Conservation (phyloP, 352 stramenopile species). For the Pythium vanterpoolii region DNA sequence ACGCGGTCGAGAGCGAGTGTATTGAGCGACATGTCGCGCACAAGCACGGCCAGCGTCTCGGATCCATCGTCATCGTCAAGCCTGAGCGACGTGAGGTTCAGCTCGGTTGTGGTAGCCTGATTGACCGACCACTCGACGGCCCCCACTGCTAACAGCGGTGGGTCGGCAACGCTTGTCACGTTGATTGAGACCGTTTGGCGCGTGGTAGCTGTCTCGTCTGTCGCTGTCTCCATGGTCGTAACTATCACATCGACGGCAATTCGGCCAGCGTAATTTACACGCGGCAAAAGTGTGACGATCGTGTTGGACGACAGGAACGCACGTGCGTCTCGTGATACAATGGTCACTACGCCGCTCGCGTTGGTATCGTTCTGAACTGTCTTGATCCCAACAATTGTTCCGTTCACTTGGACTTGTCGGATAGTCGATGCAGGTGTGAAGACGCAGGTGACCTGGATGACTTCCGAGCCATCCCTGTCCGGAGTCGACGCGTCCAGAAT, state of each 20-base stretch:
- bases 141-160: slow-evolving; percentile 26
- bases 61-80: slow-evolving; percentile 43
- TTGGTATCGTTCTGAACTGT: background rate
- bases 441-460: slow-evolving; percentile 35
- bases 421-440: slow-evolving; percentile 35
- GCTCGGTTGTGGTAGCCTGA: slow-evolving; percentile 28
- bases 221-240: slow-evolving; percentile 29
- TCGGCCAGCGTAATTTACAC: slow-evolving; percentile 33
- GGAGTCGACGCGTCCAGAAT: slow-evolving; percentile 38
- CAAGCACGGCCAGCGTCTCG: slow-evolving; percentile 32
- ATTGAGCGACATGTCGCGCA: slow-evolving; percentile 18
- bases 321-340: slow-evolving; percentile 18
- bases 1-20: slow-evolving; percentile 5
- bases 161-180: slow-evolving; percentile 33
- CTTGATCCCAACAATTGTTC: slow-evolving; percentile 13
- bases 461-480: slow-evolving; percentile 45
- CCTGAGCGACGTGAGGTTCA: slow-evolving; percentile 27
- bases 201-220: slow-evolving; percentile 19
- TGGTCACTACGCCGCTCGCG: slow-evolving; percentile 15
- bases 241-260: slow-evolving; percentile 32
- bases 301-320: slow-evolving; percentile 19
- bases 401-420: slow-evolving; percentile 30
- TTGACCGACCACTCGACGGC: slow-evolving; percentile 29
- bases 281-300: slow-evolving; percentile 30
- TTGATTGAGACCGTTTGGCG: slow-evolving; percentile 26